A percentile compares a stretch with the other conserved stretches of the same genome.
These are phyloP conservation scores for Ampelomyces quisqualis DNA, from an alignment of 2,329 filamentous ascomycete species.

Conservation along the genomic window DNA sequence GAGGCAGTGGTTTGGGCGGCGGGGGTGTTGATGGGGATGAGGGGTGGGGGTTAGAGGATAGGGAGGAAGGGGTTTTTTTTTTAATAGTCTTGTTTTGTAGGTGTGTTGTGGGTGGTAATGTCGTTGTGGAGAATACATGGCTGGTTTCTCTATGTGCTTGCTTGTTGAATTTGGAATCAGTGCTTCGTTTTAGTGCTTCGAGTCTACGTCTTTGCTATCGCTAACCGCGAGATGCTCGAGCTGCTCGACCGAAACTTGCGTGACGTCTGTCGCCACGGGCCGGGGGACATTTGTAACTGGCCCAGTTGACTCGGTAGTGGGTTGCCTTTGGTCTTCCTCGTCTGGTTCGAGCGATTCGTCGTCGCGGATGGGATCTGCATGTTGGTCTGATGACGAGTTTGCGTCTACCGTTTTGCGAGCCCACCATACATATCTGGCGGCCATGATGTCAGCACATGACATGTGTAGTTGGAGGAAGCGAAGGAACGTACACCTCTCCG, in stretches of 20 bases:
- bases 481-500: slow-evolving; percentile 23
- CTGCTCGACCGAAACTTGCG: slow-evolving; percentile 7
- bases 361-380: slow-evolving; percentile 19
- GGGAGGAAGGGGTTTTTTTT: too few relatives aligned
- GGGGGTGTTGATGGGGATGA: too few relatives aligned
- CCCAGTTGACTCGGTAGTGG: neutral
- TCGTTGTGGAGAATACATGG: too few relatives aligned
- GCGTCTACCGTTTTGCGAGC: slow-evolving; percentile 23
- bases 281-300: slow-evolving; percentile 1
- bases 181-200: neutral
- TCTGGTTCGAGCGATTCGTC: slow-evolving; percentile 28
- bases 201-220: neutral
- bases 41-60: too few relatives aligned
- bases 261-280: slow-evolving; percentile 5
- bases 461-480: neutral
- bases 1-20: too few relatives aligned
- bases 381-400: neutral
- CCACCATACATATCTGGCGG: slow-evolving; percentile 25
- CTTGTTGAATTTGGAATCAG: neutral
- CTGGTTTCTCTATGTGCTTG: too few relatives aligned
- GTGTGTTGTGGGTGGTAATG: too few relatives aligned
- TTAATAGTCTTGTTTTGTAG: too few relatives aligned
- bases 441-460: too few relatives aligned
- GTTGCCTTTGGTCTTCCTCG: slow-evolving; percentile 13
- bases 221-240: slow-evolving; percentile 5